Evolutionary conservation across 2,329 filamentous ascomycete species (phyloP).

Genomic region (Apiospora marii): DNA sequence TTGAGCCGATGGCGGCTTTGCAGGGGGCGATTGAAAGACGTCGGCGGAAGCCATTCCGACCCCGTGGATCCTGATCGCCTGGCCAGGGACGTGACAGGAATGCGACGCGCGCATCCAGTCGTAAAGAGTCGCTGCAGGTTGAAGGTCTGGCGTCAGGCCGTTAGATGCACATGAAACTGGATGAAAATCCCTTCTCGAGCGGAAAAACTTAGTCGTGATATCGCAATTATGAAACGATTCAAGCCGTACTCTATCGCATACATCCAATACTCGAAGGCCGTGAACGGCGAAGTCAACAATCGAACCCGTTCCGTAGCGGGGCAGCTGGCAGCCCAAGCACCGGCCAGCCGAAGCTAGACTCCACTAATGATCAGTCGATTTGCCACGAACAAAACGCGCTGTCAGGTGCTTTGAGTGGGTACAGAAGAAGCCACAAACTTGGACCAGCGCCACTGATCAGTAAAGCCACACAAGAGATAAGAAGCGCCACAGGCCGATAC

Average conservation of each 20-base stretch:
- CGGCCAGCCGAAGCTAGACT: background rate
- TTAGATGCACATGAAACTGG: no score
- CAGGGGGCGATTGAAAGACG: constrained; percentile 41
- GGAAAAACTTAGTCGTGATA: no score
- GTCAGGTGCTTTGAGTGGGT: constrained; percentile 6
- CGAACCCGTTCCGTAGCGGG: constrained; percentile 7
- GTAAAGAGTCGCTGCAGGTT: background rate
- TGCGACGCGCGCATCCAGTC: constrained; percentile 57
- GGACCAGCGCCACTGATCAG: background rate
- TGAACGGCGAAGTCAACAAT: constrained; percentile 14
- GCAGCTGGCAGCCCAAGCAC: constrained; percentile 9
- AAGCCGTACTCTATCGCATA: no score
- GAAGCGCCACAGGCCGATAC: background rate
- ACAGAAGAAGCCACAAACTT: background rate
- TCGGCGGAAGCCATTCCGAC: constrained; percentile 44
- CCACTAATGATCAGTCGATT: background rate
- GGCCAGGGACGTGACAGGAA: constrained; percentile 42
- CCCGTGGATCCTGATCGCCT: constrained; percentile 23
- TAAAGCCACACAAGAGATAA: background rate
- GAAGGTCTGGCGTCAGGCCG: background rate
- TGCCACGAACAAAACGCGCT: constrained; percentile 1
- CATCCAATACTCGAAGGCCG: background rate
- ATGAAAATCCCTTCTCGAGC: no score
- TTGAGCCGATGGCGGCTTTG: constrained; percentile 23
- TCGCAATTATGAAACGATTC: background rate